Conservation (phyloP, 352 stramenopile species). For the Pythium myriotylum region DNA sequence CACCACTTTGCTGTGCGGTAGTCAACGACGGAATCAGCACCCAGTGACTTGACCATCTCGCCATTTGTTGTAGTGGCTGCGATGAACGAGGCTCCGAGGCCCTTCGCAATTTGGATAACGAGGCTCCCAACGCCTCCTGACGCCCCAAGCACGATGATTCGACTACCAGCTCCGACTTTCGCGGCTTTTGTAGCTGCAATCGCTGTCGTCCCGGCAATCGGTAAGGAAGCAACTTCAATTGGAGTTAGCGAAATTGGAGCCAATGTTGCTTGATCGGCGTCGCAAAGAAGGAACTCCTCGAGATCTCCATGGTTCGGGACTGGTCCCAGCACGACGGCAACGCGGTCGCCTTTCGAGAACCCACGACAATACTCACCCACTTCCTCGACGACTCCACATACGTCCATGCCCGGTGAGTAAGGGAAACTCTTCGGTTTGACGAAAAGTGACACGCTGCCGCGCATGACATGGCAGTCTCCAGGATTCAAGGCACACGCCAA, state of each 20-base stretch:
- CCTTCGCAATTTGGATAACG: constrained; percentile 65
- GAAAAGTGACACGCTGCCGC: constrained; percentile 39
- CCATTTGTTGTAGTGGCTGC: constrained; percentile 56
- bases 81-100: constrained; percentile 56
- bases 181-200: constrained; percentile 38
- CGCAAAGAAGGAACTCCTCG: constrained; percentile 38
- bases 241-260: constrained; percentile 28
- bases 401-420: constrained; percentile 44
- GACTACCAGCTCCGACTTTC: constrained; percentile 38
- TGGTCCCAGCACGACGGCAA: constrained; percentile 31
- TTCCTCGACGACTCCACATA: constrained; percentile 44
- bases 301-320: constrained; percentile 32
- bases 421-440: constrained; percentile 43
- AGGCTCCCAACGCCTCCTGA: constrained; percentile 78
- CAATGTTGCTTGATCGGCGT: constrained; percentile 20
- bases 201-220: constrained; percentile 36
- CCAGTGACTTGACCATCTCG: constrained; percentile 44
- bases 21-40: constrained; percentile 53
- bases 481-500: constrained; percentile 38
- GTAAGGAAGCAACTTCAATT: constrained; percentile 33
- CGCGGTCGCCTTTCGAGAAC: constrained; percentile 38
- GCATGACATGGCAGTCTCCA: constrained; percentile 40
- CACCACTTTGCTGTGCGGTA: constrained; percentile 57
- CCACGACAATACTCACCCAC: constrained; percentile 28
- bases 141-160: constrained; percentile 79